A percentile compares a stretch with the other conserved stretches of the same genome.
These are phyloP conservation scores for Skeletonema grethae DNA, from an alignment of 108 stramenopile genomes.

Conservation along the genomic window DNA sequence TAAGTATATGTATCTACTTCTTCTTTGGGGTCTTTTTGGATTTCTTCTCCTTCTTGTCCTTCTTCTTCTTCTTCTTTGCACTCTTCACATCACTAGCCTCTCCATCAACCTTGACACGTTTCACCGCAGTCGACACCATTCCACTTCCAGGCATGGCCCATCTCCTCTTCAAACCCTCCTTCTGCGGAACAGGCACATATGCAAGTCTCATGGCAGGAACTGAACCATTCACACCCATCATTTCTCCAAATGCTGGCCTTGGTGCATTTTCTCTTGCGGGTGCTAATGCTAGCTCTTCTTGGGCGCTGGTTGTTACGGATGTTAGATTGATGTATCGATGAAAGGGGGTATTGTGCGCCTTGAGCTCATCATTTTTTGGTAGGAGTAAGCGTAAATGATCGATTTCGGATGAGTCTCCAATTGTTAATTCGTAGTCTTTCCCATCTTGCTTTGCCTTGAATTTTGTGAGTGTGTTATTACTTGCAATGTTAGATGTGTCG, in stretches of 20 bases:
- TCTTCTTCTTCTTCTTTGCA: conserved; percentile 21
- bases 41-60: conserved; percentile 36
- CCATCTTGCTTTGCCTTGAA: conserved; percentile 29
- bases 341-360: conserved; percentile 37
- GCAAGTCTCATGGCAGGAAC: conserved; percentile 56
- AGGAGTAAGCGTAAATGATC: conserved; percentile 62
- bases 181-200: conserved; percentile 71
- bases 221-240: conserved; percentile 9
- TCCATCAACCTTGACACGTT: background rate
- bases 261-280: conserved; percentile 52
- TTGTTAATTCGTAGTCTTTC: conserved; percentile 41
- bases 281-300: conserved; percentile 26
- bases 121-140: background rate
- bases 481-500: background rate
- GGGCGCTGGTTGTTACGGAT: conserved; percentile 21
- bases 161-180: conserved; percentile 74
- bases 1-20: background rate
- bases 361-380: conserved; percentile 18
- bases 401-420: conserved; percentile 48
- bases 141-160: conserved; percentile 65
- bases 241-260: conserved; percentile 30
- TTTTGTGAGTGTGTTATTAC: background rate
- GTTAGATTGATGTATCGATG: conserved; percentile 26
- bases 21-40: conserved; percentile 43
- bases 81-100: no score